Base-by-base conservation (phyloP, 2,329 filamentous ascomycete genomes). In the Tolypocladium amazonense region DNA sequence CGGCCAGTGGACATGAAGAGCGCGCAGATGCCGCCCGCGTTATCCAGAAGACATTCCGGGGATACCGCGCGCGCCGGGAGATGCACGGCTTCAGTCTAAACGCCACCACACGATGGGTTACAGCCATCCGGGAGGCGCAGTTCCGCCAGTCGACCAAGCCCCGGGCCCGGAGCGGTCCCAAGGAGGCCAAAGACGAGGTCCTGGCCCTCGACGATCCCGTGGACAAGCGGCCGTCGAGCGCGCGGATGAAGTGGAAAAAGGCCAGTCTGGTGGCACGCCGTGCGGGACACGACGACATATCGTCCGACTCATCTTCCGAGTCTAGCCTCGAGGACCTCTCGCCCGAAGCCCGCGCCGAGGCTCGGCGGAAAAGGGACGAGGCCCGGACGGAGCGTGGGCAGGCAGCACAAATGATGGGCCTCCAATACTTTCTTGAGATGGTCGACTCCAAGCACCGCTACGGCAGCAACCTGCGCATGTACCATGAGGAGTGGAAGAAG, bases 351-450 rank as follows among this genome's bases (percentile, higher is more conserved):
- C 78, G 61, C 73, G 73, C 75, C 9, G 71, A 70, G 15, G 68
- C 68, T 14, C 74, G 70, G 56, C 74, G 73, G 58, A 70, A 72
- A 55, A 76, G 77, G 59, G 70, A 77, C 11, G 76, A 83, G 65
- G 75, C 80, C 60, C 84, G 82, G 68, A 75, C 75, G 0, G 78
- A 82, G 65, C 79, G 86, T 41, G 84, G 85, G 61, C 83, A 85
- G 65, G 84, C 83, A 6, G 86, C 90, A 1, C 89, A 87, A 71
- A 87, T 85, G 71, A 93, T 96, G 89, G 90, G 90, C 23, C 72
- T 95, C 41, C 88, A 90, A 68, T 96, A 96, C 70, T 96, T 94
- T 63, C 77, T 86, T 15, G 83, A 96, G 68, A 92, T 96, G 88
- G 87, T 93, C 9, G 89, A 94, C 70, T 76, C 86, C 55, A 92